phyloP scores from a whole-genome alignment of 2,329 filamentous ascomycete genomes.

The Cercospora janseana region DNA sequence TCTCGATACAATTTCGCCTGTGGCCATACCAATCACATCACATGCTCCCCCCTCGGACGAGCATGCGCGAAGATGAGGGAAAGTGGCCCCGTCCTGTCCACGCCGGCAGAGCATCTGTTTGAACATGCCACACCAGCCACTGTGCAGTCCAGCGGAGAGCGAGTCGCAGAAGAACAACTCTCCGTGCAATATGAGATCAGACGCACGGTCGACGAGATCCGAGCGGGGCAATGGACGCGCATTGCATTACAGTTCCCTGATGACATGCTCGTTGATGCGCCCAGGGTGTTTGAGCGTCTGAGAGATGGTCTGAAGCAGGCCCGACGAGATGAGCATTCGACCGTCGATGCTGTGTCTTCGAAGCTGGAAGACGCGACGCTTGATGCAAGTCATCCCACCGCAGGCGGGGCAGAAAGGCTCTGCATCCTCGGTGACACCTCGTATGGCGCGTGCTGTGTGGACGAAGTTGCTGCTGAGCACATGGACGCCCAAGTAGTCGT shows the following conservation, averaged over 20 bases:
- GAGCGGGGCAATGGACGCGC: constrained; percentile 66
- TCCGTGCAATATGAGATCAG: constrained; percentile 78
- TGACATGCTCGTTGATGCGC: constrained; percentile 82
- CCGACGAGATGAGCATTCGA: constrained; percentile 2
- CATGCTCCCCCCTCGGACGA: background rate
- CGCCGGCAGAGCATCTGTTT: constrained; percentile 61
- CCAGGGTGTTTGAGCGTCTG: constrained; percentile 70
- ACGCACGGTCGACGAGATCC: constrained; percentile 74
- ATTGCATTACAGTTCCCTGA: constrained; percentile 96
- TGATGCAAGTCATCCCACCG: constrained; percentile 1
- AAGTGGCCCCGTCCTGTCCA: constrained; percentile 59
- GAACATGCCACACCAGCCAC: constrained; percentile 51
- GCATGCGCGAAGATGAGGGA: constrained; percentile 8
- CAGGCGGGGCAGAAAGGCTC: constrained; percentile 52
- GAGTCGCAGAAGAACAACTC: constrained; percentile 66
- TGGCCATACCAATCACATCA: constrained; percentile 9
- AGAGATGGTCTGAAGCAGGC: constrained; percentile 47
- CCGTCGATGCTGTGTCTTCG: constrained; percentile 13
- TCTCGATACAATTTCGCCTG: constrained; percentile 9
- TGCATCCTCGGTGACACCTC: constrained; percentile 94
- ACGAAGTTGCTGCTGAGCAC: constrained; percentile 94
- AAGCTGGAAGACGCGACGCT: constrained; percentile 14
- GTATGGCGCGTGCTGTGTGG: constrained; percentile 94
- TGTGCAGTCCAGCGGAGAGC: constrained; percentile 29
- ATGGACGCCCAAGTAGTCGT: constrained; percentile 86